Evolutionary conservation across 768 basidiomycete genomes (phyloP).

Genomic region (Phylloporus scabripes): DNA sequence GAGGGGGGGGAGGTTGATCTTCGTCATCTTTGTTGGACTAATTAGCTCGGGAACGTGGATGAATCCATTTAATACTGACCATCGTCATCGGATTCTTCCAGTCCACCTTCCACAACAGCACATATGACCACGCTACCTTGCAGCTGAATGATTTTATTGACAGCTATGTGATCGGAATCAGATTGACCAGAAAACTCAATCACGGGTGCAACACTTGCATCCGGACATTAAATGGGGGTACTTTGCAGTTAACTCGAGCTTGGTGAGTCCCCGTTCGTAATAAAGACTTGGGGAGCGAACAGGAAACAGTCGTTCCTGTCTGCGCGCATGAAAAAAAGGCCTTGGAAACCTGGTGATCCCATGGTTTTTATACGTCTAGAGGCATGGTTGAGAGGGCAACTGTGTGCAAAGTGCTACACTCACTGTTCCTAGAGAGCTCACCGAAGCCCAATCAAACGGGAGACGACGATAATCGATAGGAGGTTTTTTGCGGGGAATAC

Average conservation of each 20-base stretch:
- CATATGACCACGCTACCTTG: constrained; percentile 39
- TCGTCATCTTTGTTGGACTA: neutral
- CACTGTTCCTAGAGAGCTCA: constrained; percentile 21
- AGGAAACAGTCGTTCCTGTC: constrained; percentile 18
- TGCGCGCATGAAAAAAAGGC: constrained; percentile 17
- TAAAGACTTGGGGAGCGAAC: constrained; percentile 22
- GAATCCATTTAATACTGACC: constrained; percentile 13
- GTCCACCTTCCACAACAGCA: constrained; percentile 44
- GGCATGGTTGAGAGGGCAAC: neutral
- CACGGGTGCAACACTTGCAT: constrained; percentile 19
- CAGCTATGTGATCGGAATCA: constrained; percentile 32
- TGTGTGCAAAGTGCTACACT: neutral
- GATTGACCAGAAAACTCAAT: neutral
- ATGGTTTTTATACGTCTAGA: constrained; percentile 10
- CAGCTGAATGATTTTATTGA: constrained; percentile 48
- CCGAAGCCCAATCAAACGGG: constrained; percentile 15
- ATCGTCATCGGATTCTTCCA: constrained; percentile 29
- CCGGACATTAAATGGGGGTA: constrained; percentile 45
- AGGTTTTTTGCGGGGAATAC: constrained; percentile 12
- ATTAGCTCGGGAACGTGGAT: constrained; percentile 12
- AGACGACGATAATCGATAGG: constrained; percentile 17
- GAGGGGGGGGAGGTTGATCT: constrained; percentile 30
- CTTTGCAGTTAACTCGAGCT: constrained; percentile 23
- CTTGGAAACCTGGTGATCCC: constrained; percentile 20
- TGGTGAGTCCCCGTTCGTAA: constrained; percentile 20